Evolutionary conservation across 352 stramenopile species (phyloP).

Genomic region (Phytopythium litorale): DNA sequence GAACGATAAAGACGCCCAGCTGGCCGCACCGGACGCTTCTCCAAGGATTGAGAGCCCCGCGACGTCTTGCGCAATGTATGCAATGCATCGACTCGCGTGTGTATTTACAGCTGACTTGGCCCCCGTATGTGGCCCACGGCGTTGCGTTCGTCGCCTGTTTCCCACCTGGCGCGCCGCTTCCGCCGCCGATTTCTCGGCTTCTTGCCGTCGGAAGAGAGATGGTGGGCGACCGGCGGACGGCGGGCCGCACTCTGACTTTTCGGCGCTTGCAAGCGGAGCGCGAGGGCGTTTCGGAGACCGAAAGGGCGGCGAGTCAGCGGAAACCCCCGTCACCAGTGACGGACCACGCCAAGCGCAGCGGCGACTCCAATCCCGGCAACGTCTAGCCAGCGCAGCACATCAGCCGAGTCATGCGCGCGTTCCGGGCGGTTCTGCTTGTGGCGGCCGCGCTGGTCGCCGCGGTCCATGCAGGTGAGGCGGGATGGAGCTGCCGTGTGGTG

Average conservation of each 20-base stretch:
- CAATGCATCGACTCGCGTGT: no score
- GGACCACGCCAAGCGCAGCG: no score
- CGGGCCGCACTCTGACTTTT: slow-evolving; percentile 1
- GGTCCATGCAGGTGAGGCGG: neutral
- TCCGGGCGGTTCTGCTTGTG: neutral
- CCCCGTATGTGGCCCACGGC: neutral
- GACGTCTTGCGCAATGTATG: no score
- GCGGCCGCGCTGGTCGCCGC: neutral
- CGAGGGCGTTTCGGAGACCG: neutral
- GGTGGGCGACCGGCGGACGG: neutral
- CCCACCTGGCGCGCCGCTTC: neutral
- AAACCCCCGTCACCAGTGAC: neutral
- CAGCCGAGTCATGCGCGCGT: neutral
- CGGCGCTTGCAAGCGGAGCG: neutral
- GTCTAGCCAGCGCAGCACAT: no score
- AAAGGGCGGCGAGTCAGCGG: neutral
- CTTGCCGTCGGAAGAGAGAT: neutral
- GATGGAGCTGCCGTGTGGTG: neutral
- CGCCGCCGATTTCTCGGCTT: neutral
- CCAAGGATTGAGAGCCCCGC: neutral
- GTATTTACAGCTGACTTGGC: neutral
- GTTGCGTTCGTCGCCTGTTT: neutral
- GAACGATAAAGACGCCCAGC: neutral
- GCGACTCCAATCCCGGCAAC: no score
- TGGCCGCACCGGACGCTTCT: neutral